Base-by-base conservation (phyloP, 148 eudicot species). In the Camellia granthamiana region DNA sequence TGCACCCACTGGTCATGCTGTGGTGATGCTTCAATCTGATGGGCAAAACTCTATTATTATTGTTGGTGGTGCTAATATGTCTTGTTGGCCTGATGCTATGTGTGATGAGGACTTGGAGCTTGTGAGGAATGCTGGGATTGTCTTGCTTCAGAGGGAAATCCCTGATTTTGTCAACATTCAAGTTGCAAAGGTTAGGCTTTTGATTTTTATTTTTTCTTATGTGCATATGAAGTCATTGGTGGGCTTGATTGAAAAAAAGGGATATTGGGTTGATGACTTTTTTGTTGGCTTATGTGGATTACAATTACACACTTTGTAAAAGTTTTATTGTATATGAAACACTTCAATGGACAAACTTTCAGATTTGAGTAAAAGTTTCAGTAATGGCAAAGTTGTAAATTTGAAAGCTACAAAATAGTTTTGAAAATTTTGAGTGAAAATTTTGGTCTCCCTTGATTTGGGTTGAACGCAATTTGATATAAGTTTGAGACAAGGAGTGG, bases 1-100 rank as follows among this genome's bases (percentile, higher is more conserved):
- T 73, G 93, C 87, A 3, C 97, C 98, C 4, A 95, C 96, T 78
- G 98, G 98, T 18, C 97, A 95, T 87, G 98, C 98, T 44, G 96
- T 95, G 79, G 98, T 95, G 71, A 95, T 95, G 98, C 91, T 95
- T 30, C 95, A 89, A 78, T 75, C 88, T 16, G 91, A 88, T 54
- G 98, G 98, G 71, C 93, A 95, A 86, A 95, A 95, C 78, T 91
- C 97, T 1, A 95, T 95, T 78, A 91, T 95, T 69, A 91, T 95
- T 80, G 96, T 91, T 75, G 96, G 98, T 7, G 98, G 98, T 41
- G 92, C 97, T 4, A 93, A 95, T 62, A 91, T 93, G 97, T 74
- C 55, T 47, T 87, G 91, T 43, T 95, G 98, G 97, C 93, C 94
- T 38, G 86, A 88, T 11, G 67, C 47, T 41, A 49, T 94, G 54